A percentile compares a stretch with the other conserved stretches of the same genome.
Conservation (phyloP, 495 filamentous ascomycete genomes). For the Hyaloscypha variabilis region DNA sequence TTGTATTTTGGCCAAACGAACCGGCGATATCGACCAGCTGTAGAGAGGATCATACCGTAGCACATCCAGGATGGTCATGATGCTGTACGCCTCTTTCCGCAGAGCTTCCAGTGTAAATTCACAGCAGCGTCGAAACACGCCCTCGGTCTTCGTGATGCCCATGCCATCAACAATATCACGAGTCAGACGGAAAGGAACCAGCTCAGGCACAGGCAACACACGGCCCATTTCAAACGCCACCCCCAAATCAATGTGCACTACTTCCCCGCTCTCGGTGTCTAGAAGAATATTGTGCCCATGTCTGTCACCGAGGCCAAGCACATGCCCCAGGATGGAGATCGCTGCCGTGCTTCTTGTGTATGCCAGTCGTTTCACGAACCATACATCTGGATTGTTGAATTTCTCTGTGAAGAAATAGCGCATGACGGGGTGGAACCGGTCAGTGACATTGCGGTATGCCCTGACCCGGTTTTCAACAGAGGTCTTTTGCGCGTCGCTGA, state of each 20-base stretch:
- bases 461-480: slow-evolving; percentile 70
- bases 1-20: slow-evolving; percentile 69
- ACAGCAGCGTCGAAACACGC: slow-evolving; percentile 93
- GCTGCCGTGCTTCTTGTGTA: slow-evolving; percentile 93
- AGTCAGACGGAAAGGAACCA: slow-evolving; percentile 94
- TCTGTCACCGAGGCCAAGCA: slow-evolving; percentile 92
- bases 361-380: slow-evolving; percentile 83
- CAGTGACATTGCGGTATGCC: slow-evolving; percentile 71
- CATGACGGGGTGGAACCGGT: slow-evolving; percentile 91
- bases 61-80: slow-evolving; percentile 97
- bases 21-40: slow-evolving; percentile 90
- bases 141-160: slow-evolving; percentile 93
- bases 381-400: slow-evolving; percentile 92
- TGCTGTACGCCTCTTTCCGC: slow-evolving; percentile 87
- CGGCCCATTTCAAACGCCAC: slow-evolving; percentile 97
- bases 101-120: slow-evolving; percentile 96
- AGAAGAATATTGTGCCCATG: slow-evolving; percentile 97
- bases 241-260: slow-evolving; percentile 94
- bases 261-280: slow-evolving; percentile 87
- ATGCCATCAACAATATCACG: slow-evolving; percentile 95
- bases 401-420: slow-evolving; percentile 96
- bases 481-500: slow-evolving; percentile 68
- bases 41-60: slow-evolving; percentile 95
- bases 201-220: slow-evolving; percentile 88
- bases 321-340: slow-evolving; percentile 91